Base-by-base conservation (phyloP, 2,329 filamentous ascomycete species). In the Trichoderma afroharzianum region DNA sequence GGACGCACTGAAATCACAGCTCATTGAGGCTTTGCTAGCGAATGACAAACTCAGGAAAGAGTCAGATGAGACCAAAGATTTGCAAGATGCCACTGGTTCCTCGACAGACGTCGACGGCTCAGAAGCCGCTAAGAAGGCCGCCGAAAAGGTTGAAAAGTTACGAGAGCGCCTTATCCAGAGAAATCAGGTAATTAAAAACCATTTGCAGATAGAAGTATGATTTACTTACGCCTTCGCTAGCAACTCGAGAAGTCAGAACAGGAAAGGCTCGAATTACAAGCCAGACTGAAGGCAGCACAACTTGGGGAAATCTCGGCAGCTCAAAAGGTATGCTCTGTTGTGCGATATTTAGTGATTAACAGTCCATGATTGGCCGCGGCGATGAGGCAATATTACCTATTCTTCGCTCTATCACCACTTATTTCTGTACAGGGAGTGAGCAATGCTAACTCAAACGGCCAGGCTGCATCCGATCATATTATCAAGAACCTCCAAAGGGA, bases 401-500 rank as follows among this genome's bases (percentile, higher is more conserved):
- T 11, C 26, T 26, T 11, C 61, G 26, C 28, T 12, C 6, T n/a
- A 4, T 47, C n/a, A 15, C n/a, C 21, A 12, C 15, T 33, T 64
- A 11, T 28, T n/a, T 61, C 11, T 8, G 15, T 36, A 6, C n/a
- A 33, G 9, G 30, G 21, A 21, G 47, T 18, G 30, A n/a, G 18
- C 12, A 24, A 32, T 11, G 18, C 53, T 72, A 55, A 70, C 47
- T 36, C 18, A 47, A 63, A 47, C 58, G 61, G 11, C 9, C 76
- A 88, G 85, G 85, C 85, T 57, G 82, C 85, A 69, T 81, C 80
- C 74, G 87, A 89, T 61, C 83, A 87, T 77, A 82, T 85, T 64
- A 87, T 93, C 77, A 88, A 89, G 75, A 92, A 91, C 76, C 87
- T 97, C 72, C 88, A 92, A 79, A 88, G 92, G 76, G 93, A 97